Percentiles rank a stretch among this genome's conserved stretches.
Conservation (phyloP, 441 rosid genomes). For the Brassica hybrid region DNA sequence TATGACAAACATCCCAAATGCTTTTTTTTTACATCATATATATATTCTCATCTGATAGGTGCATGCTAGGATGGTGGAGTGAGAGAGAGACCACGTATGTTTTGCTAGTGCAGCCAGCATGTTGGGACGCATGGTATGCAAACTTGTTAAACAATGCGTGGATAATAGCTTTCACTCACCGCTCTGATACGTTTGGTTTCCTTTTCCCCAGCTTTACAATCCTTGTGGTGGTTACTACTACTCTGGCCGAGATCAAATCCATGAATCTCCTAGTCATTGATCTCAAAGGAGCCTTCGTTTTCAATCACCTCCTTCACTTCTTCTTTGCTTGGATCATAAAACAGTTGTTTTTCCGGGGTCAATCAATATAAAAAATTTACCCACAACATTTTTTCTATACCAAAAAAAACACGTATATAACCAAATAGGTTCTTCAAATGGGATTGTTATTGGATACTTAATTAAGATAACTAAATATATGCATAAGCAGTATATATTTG, state of each 20-base stretch:
- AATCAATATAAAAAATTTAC: too few species aligned
- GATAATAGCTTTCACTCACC: background rate
- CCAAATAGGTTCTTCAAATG: too few species aligned
- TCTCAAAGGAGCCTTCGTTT: constrained; percentile 9
- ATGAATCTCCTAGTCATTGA: constrained; percentile 1
- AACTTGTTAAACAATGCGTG: constrained; percentile 7
- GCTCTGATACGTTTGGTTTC: constrained; percentile 7
- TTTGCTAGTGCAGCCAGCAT: background rate
- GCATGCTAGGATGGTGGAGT: too few species aligned
- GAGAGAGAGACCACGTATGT: background rate
- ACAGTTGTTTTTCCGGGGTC: too few species aligned
- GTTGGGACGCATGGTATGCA: constrained; percentile 12
- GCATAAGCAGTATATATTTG: too few species aligned
- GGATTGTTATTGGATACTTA: too few species aligned
- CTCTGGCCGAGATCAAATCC: constrained; percentile 7
- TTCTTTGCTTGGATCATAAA: constrained; percentile 1
- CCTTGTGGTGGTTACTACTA: background rate
- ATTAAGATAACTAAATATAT: too few species aligned
- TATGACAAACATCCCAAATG: background rate
- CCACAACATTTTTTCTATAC: too few species aligned
- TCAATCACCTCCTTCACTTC: constrained; percentile 3
- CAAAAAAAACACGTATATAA: too few species aligned
- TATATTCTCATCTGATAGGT: background rate
- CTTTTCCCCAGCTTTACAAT: background rate
- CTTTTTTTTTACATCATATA: background rate